Conservation (phyloP, 495 filamentous ascomycete species). For the Cercophora scortea region DNA sequence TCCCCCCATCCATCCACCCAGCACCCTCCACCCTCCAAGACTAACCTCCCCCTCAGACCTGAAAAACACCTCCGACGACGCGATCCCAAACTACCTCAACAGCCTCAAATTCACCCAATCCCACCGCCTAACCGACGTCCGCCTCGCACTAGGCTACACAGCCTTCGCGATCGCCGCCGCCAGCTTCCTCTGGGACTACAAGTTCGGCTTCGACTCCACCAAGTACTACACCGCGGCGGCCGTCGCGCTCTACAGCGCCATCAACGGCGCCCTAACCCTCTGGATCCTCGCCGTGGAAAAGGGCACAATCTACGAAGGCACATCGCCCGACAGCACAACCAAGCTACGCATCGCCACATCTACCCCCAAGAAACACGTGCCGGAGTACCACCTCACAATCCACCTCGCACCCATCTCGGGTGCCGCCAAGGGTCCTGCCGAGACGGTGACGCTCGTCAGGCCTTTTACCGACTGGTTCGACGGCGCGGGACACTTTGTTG, state of each 20-base stretch:
- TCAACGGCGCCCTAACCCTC: conserved; percentile 71
- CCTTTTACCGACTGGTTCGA: conserved; percentile 88
- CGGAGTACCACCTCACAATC: conserved; percentile 68
- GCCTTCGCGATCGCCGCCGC: conserved; percentile 72
- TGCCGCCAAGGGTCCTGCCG: conserved; percentile 23
- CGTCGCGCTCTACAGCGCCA: conserved; percentile 67
- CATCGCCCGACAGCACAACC: conserved; percentile 27
- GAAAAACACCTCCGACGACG: conserved; percentile 94
- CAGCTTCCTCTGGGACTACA: conserved; percentile 87
- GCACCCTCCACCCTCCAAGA: not conserved
- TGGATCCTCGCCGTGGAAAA: conserved; percentile 87
- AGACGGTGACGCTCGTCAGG: conserved; percentile 34
- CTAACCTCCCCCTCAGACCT: conserved; percentile 54
- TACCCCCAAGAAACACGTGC: conserved; percentile 68
- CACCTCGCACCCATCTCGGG: conserved; percentile 36
- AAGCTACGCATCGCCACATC: conserved; percentile 58
- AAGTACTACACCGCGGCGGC: conserved; percentile 67
- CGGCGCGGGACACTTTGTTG: conserved; percentile 68
- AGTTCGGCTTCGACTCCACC: conserved; percentile 76
- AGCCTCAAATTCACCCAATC: conserved; percentile 74
- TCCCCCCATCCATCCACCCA: not conserved
- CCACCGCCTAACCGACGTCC: conserved; percentile 72
- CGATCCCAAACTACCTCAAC: conserved; percentile 84
- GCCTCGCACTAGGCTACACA: conserved; percentile 72
- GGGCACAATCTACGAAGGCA: conserved; percentile 71